Evolutionary conservation across 2,329 filamentous ascomycete species (phyloP).

Genomic region (Alternaria sp.): DNA sequence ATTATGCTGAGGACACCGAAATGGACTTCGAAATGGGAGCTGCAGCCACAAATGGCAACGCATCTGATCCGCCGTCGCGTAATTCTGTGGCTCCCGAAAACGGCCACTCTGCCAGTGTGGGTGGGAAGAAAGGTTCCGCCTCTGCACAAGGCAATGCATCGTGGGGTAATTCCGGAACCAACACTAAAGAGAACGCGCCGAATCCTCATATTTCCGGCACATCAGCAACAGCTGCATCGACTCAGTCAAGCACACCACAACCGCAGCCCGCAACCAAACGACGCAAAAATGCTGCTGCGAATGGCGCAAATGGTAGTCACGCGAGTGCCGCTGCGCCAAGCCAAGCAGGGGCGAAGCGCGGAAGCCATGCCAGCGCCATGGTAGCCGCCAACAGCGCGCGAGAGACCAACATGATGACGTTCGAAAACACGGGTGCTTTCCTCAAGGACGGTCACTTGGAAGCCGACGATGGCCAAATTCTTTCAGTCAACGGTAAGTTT

Average conservation of each 20-base stretch:
- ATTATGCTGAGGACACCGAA: slow-evolving; percentile 96
- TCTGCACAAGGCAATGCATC: slow-evolving; percentile 50
- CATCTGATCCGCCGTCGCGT: slow-evolving; percentile 51
- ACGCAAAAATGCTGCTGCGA: slow-evolving; percentile 73
- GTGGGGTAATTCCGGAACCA: slow-evolving; percentile 46
- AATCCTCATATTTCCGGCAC: slow-evolving; percentile 60
- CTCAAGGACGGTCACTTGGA: slow-evolving; percentile 79
- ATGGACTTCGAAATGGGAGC: slow-evolving; percentile 78
- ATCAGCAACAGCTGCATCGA: slow-evolving; percentile 61
- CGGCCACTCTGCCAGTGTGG: slow-evolving; percentile 38
- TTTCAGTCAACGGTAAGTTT: slow-evolving; percentile 79
- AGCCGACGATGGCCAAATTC: slow-evolving; percentile 87
- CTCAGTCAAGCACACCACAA: slow-evolving; percentile 43
- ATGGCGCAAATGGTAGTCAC: slow-evolving; percentile 45
- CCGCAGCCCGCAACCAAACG: slow-evolving; percentile 65
- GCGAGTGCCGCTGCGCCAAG: slow-evolving; percentile 48
- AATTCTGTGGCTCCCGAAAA: slow-evolving; percentile 42
- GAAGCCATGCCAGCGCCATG: slow-evolving; percentile 41
- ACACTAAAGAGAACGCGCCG: slow-evolving; percentile 43
- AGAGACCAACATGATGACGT: slow-evolving; percentile 88
- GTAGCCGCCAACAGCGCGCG: slow-evolving; percentile 53
- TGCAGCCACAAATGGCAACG: slow-evolving; percentile 65
- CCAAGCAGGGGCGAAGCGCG: slow-evolving; percentile 45
- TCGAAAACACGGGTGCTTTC: slow-evolving; percentile 72
- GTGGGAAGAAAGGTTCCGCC: slow-evolving; percentile 49